Base-by-base conservation (phyloP, 169 alveolate genomes). In the Eimeria praecox region DNA sequence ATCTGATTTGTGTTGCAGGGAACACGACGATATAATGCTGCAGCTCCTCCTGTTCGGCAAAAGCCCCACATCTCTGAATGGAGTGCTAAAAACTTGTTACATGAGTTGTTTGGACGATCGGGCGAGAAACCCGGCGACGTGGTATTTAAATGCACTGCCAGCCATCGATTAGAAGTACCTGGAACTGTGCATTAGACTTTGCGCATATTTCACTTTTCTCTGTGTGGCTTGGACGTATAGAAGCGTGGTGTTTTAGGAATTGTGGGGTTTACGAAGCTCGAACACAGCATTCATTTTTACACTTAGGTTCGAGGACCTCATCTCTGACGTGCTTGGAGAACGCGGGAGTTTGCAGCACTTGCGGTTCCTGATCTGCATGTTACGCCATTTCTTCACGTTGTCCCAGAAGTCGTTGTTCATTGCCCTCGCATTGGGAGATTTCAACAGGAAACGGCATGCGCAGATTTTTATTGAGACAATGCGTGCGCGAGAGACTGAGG, bases 61-160 rank as follows among this genome's bases (percentile, higher is more conserved):
- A 12, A 83, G 94, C 52, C 94, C 94, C 27, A 22, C 94, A n/a
- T 87, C 94, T 62, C 71, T 87, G 27, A 87, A 87, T 22, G 94
- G 94, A 38, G 46, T 87, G 24, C 94, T 87, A n/a, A 87, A 87
- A 64, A 64, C 83, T 75, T 87, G 94, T n/a, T 87, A 87, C 62
- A 87, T 87, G 94, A 87, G 83, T 49, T 87, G 94, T 69, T 59
- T 87, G 83, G 83, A 87, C 62, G 94, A 87, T 83, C 94, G 94
- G 1, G 20, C 46, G 44, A 87, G 83, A 46, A 87, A 64, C 62
- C 94, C 94, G 69, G 71, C 94, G 64, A 87, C 80, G 10, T 87
- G 94, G 94, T 87, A 62, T 27, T 18, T 24, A 44, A 78, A 78
- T 27, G 62, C 88, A 78, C 44, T 44, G 64, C 18, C 83, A 73